A percentile compares a stretch with the other conserved stretches of the same genome.
Evolutionary conservation across 495 filamentous ascomycete genomes (phyloP).

Genomic region (Aspergillus avenaceus): DNA sequence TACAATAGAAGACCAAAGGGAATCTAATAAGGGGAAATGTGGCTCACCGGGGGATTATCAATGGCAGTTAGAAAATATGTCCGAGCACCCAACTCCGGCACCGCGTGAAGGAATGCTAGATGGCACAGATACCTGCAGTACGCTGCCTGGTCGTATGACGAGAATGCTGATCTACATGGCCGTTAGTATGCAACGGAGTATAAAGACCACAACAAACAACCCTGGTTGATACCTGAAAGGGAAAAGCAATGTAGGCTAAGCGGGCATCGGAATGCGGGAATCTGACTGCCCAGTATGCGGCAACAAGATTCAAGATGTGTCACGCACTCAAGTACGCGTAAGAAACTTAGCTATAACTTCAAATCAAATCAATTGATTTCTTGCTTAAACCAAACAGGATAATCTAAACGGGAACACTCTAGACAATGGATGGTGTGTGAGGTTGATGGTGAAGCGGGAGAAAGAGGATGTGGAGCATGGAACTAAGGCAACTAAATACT

Average conservation of each 20-base stretch:
- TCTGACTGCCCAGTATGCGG: background rate
- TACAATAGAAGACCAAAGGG: no score
- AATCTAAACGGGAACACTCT: no score
- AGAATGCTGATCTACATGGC: slow-evolving; percentile 15
- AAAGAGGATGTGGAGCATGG: slow-evolving; percentile 2
- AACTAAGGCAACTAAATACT: slow-evolving; percentile 3
- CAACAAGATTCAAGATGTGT: background rate
- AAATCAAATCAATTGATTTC: no score
- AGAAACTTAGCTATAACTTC: no score
- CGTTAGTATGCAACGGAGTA: slow-evolving; percentile 4
- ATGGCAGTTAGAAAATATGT: slow-evolving; percentile 11
- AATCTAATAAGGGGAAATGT: slow-evolving; percentile 8
- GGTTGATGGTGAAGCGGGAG: background rate
- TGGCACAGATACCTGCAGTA: slow-evolving; percentile 5
- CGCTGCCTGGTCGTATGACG: slow-evolving; percentile 11
- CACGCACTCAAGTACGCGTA: no score
- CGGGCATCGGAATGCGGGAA: slow-evolving; percentile 16
- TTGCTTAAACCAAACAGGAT: no score
- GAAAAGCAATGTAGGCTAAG: slow-evolving; percentile 18
- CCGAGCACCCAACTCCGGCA: slow-evolving; percentile 8
- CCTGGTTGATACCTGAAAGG: slow-evolving; percentile 1
- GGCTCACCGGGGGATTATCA: slow-evolving; percentile 14
- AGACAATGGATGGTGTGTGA: background rate
- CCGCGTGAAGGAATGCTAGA: slow-evolving; percentile 11
- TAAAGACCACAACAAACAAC: slow-evolving; percentile 12